A percentile compares a stretch with the other conserved stretches of the same genome.
Evolutionary conservation across 257 asterid species (phyloP).

Genomic region (Sherardia arvensis): DNA sequence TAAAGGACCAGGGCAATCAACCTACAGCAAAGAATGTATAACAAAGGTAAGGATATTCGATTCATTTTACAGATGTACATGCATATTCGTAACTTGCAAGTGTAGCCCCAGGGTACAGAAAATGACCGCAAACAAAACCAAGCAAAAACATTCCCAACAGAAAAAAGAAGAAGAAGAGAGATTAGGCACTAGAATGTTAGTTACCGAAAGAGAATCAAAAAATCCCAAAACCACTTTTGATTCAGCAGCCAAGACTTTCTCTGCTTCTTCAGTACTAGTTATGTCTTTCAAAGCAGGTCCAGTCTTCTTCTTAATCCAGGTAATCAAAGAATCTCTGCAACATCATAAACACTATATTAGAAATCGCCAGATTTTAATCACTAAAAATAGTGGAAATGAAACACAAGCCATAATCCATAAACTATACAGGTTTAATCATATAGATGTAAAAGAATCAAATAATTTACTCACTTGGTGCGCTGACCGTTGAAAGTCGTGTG

Average conservation of each 20-base stretch:
- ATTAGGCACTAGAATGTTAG: neutral
- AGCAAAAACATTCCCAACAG: too few species aligned
- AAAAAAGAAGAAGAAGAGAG: too few species aligned
- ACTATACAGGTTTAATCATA: too few species aligned
- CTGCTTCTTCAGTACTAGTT: constrained; percentile 80
- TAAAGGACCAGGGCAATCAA: neutral
- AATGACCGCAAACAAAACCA: neutral
- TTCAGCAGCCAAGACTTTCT: constrained; percentile 52
- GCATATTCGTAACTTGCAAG: too few species aligned
- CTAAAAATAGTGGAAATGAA: neutral
- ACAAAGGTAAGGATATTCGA: too few species aligned
- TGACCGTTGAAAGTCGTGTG: constrained; percentile 63
- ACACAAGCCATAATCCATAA: neutral
- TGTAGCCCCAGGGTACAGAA: neutral
- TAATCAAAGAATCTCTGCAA: constrained; percentile 65
- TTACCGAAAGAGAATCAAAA: constrained; percentile 65
- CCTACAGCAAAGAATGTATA: too few species aligned
- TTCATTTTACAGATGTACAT: too few species aligned
- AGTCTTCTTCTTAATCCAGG: constrained; percentile 89
- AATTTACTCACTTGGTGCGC: constrained; percentile 60
- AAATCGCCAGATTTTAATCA: neutral
- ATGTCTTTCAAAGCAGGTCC: constrained; percentile 73
- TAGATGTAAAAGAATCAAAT: neutral
- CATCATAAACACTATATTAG: constrained; percentile 5
- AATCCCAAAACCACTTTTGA: constrained; percentile 63